A percentile compares a stretch with the other conserved stretches of the same genome.
phyloP scores from a whole-genome alignment of 2,329 filamentous ascomycete genomes.

The Samsoniella hepiali region DNA sequence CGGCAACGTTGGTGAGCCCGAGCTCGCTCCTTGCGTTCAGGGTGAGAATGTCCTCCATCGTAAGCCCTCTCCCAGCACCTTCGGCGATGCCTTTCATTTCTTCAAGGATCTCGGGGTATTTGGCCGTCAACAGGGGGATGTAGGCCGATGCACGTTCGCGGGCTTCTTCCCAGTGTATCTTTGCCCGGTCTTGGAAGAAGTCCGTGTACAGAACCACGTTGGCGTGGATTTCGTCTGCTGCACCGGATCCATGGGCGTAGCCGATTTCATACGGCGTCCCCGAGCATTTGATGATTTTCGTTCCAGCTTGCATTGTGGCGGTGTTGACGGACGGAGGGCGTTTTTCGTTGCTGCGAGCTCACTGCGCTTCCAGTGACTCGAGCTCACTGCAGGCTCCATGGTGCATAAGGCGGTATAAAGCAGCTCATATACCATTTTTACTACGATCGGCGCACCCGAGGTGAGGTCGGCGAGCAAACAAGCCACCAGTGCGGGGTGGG shows the following conservation, averaged over 20 bases:
- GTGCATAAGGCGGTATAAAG: background rate
- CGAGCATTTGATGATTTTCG: background rate
- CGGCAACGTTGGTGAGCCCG: constrained; percentile 9
- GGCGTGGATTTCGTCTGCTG: background rate
- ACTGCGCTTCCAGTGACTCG: background rate
- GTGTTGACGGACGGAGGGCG: background rate
- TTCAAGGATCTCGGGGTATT: constrained; percentile 1
- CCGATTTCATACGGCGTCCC: constrained; percentile 5
- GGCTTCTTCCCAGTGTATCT: background rate
- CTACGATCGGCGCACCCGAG: background rate
- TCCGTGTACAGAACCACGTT: background rate
- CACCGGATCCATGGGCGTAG: background rate
- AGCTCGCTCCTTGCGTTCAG: constrained; percentile 9
- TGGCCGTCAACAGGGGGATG: constrained; percentile 3
- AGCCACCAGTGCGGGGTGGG: background rate
- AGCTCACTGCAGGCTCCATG: background rate
- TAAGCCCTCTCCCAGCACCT: background rate
- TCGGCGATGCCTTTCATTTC: constrained; percentile 8
- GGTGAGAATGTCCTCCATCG: constrained; percentile 1
- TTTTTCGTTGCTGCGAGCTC: background rate
- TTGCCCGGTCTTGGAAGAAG: background rate
- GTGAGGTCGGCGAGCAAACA: background rate
- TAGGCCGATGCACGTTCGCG: background rate
- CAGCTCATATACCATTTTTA: background rate
- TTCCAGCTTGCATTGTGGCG: background rate